Evolutionary conservation across 1,139 yeast genomes (phyloP), one percentile per base, ranked within the genome.

Genomic region (Taphrina communis): DNA sequence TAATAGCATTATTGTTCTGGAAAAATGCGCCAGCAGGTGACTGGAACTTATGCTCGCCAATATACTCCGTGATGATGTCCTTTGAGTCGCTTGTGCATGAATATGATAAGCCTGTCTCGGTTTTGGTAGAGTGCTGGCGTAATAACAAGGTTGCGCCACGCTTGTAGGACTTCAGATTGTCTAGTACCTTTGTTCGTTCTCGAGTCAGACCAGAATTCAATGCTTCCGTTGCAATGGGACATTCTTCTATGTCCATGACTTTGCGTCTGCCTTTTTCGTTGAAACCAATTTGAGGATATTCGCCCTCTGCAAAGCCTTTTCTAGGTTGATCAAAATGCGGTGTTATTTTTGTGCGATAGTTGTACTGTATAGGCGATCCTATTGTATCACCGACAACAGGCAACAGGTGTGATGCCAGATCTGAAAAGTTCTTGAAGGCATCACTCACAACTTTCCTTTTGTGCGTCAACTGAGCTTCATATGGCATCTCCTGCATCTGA

Each of bases 321-420:
- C 84, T 82, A n/a, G 96, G 96, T 55, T 91, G 81, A 76, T 91
- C 94, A 79, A 93, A 94, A 80, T 94, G 99, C 4, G 99, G 99
- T 0, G 99, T 94, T 66, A 94, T 83, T 76, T 94, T 94, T 0
- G 99, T 94, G 76, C 99, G 82, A 79, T 94, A 94, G 58, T 83
- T 82, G 76, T 84, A 90, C 73, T 87, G 83, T 71, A 86, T 79
- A 3, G 99, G 99, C 2, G 97, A 89, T 4, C 89, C 86, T 59
- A 90, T 86, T 0, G 98, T 93, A 2, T 81, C 79, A 11, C 82
- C 82, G 42, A 94, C 81, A 9, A 76, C 80, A 0, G 97, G 97
- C 59, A 80, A 76, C 0, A 77, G 77, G 11, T 78, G 76, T 1
- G 78, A 77, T 2, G 81, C 73, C 67, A 86, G 77, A 1, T 78